A percentile compares a stretch with the other conserved stretches of the same genome.
Conservation (phyloP, 139 green algal genomes). For the Coccomyxa sp. region DNA sequence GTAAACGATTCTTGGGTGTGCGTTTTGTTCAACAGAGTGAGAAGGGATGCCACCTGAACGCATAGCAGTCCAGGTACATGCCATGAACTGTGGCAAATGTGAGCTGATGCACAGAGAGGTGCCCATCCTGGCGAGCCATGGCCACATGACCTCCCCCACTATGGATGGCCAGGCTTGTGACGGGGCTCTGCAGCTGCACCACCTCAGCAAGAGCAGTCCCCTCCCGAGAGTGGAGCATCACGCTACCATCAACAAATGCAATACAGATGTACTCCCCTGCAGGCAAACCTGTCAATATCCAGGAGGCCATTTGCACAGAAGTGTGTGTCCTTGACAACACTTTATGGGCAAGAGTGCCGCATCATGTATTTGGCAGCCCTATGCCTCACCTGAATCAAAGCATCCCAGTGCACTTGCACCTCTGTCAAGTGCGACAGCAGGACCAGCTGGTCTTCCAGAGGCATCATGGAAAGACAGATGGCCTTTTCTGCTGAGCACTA, state of each 20-base stretch:
- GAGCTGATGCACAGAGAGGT: slow-evolving; percentile 65
- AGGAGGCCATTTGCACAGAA: not conserved
- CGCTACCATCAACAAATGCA: slow-evolving; percentile 17
- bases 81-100: slow-evolving; percentile 67
- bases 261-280: slow-evolving; percentile 12
- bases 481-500: no score
- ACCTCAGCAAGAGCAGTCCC: slow-evolving; percentile 62
- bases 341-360: not conserved
- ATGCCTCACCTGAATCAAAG: not conserved
- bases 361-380: not conserved
- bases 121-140: slow-evolving; percentile 67
- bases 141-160: slow-evolving; percentile 68
- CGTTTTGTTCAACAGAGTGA: not conserved
- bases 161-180: slow-evolving; percentile 52
- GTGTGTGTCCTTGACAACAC: not conserved
- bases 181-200: slow-evolving; percentile 51
- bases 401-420: not conserved
- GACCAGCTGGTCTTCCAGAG: not conserved
- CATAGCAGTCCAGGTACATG: slow-evolving; percentile 66
- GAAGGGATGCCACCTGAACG: slow-evolving; percentile 25
- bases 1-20: not conserved
- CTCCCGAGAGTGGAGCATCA: slow-evolving; percentile 60
- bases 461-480: not conserved
- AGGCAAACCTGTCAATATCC: not conserved
- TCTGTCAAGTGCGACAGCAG: not conserved